Evolutionary conservation across 176 grass and related monocot genomes (phyloP), one percentile per base, ranked within the genome.

Genomic region (Aegilops speltoides): DNA sequence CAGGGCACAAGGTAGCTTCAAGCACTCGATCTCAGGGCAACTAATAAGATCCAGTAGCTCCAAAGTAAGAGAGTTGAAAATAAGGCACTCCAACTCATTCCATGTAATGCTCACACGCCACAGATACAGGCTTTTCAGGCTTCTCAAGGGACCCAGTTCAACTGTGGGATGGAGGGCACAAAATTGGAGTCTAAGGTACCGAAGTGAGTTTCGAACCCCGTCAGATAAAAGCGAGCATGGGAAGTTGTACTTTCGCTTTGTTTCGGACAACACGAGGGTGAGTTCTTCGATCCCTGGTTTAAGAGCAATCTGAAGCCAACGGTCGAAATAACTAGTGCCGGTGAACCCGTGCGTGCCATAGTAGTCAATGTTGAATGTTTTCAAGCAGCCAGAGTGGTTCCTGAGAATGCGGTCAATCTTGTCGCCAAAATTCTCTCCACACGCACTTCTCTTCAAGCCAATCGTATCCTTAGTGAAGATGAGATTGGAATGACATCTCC

Each of bases 341-440:
- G 15, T 26, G 14, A 31, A 66, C 26, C 64, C 64, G 6, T 2
- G 15, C 4, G 14, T 66, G 64, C 64, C 64, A 31, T 28, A 6
- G 14, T 66, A 66, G 64, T 66, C 64, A 66, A 66, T 28, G 26
- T 66, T 66, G 64, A 66, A 66, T 66, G 64, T 66, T 66, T 66
- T 66, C 64, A 66, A 66, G 25, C 64, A 16, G 64, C 64, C 26
- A 15, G 28, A 7, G 26, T 66, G 64, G 5, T 66, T 66, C 64
- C 26, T 31, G 26, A 66, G 64, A 16, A 66, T 66, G 64, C 64
- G 64, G 26, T 66, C 13, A 66, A 66, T 66, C 28, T 66, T 66
- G 26, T 31, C 13, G 26, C 8, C 26, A 28, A 66, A 66, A 66
- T 66, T 31, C 13, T 66, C 64, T 16, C 64, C 64, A 3, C 64